Percentiles rank a stretch among this genome's conserved stretches.
phyloP scores from a whole-genome alignment of 305 asterid species.

The Vinca major region DNA sequence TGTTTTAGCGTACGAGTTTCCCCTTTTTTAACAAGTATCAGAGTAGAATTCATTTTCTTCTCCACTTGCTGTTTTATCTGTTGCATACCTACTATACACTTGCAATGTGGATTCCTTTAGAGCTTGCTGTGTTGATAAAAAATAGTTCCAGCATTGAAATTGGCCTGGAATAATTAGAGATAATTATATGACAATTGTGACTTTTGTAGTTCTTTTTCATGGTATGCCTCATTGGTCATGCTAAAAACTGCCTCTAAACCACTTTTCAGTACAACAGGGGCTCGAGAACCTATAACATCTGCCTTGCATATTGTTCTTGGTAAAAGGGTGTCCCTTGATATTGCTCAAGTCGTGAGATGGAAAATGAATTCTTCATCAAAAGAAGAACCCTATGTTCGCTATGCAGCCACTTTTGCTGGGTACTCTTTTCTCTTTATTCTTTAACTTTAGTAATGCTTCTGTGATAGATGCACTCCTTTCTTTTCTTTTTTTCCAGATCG shows the following conservation, averaged over 20 bases:
- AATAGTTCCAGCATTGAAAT: not conserved
- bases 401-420: constrained; percentile 99
- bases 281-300: constrained; percentile 87
- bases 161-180: not conserved
- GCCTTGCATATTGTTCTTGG: constrained; percentile 92
- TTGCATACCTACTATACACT: not conserved
- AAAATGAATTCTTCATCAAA: constrained; percentile 50
- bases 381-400: constrained; percentile 83
- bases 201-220: not conserved
- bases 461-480: not conserved
- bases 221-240: constrained; percentile 8
- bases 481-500: not conserved
- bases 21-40: not conserved
- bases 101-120: not conserved
- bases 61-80: not conserved
- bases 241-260: constrained; percentile 10
- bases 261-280: constrained; percentile 83
- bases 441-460: constrained; percentile 8
- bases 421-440: constrained; percentile 30
- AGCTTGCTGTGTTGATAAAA: not conserved
- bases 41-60: not conserved
- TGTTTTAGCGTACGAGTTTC: not conserved
- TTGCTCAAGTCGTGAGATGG: constrained; percentile 95
- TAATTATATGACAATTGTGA: not conserved
- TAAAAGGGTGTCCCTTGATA: constrained; percentile 70